phyloP scores from a whole-genome alignment of 2,329 filamentous ascomycete species.

The Graphiopsis chlorocephala region DNA sequence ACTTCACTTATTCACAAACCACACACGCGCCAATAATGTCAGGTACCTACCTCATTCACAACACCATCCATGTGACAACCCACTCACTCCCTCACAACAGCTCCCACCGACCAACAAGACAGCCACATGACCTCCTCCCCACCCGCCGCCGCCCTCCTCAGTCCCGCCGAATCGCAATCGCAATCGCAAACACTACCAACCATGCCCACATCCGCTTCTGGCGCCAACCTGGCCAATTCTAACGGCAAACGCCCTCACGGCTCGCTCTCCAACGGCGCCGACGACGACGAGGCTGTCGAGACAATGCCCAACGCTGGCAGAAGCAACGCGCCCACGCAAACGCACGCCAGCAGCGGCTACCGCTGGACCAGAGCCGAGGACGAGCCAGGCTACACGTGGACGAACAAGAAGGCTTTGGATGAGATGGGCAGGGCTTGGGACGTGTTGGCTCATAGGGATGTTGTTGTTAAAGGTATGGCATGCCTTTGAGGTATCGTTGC shows the following conservation, averaged over 20 bases:
- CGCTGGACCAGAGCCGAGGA: conserved; percentile 38
- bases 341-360: conserved; percentile 31
- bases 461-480: conserved; percentile 33
- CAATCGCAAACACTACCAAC: conserved; percentile 42
- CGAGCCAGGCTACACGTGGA: conserved; percentile 52
- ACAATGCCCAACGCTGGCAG: conserved; percentile 23
- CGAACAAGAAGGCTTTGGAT: conserved; percentile 56
- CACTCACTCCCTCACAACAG: conserved; percentile 23
- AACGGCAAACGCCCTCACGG: conserved; percentile 39
- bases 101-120: conserved; percentile 37
- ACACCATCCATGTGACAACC: conserved; percentile 44
- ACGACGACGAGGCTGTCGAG: conserved; percentile 28
- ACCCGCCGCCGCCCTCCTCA: conserved; percentile 24
- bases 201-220: conserved; percentile 24
- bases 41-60: neutral
- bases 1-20: neutral
- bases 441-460: conserved; percentile 49
- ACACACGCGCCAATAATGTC: conserved; percentile 12
- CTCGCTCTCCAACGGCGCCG: conserved; percentile 32
- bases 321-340: conserved; percentile 24
- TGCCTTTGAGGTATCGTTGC: neutral
- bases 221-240: conserved; percentile 29
- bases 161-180: conserved; percentile 52
- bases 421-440: conserved; percentile 53
- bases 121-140: conserved; percentile 43